Conservation (phyloP, 1,284 basidiomycete species). For the Chondrostereum purpureum region DNA sequence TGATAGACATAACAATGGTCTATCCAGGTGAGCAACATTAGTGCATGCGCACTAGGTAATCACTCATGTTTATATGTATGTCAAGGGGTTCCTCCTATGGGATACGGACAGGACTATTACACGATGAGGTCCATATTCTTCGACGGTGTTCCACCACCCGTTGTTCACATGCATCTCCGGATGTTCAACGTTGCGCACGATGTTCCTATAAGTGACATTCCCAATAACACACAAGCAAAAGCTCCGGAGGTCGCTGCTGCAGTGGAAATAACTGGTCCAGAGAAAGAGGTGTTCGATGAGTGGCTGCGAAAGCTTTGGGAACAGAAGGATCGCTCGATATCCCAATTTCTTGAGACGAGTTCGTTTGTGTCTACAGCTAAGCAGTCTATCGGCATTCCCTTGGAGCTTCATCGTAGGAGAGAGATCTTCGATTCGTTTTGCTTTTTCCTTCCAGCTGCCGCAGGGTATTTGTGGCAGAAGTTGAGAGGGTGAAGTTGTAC, state of each 20-base stretch:
- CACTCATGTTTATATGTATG: slow-evolving; percentile 10
- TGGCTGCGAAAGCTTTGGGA: slow-evolving; percentile 84
- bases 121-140: slow-evolving; percentile 88
- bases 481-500: slow-evolving; percentile 22
- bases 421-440: slow-evolving; percentile 64
- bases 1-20: slow-evolving; percentile 86
- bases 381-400: slow-evolving; percentile 46
- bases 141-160: slow-evolving; percentile 76
- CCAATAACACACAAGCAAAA: slow-evolving; percentile 27
- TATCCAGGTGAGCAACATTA: slow-evolving; percentile 65
- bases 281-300: slow-evolving; percentile 69
- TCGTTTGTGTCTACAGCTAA: slow-evolving; percentile 24
- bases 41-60: neutral
- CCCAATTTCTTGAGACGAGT: slow-evolving; percentile 50
- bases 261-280: slow-evolving; percentile 59
- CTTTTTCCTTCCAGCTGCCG: slow-evolving; percentile 57
- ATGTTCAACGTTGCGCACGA: slow-evolving; percentile 61
- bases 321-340: slow-evolving; percentile 77
- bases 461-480: slow-evolving; percentile 47
- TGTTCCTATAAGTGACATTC: slow-evolving; percentile 61
- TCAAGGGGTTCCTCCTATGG: slow-evolving; percentile 65
- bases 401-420: slow-evolving; percentile 42
- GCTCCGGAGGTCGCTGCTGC: slow-evolving; percentile 29
- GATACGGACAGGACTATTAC: slow-evolving; percentile 81
- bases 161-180: slow-evolving; percentile 81